These are phyloP conservation scores for Soucietia sequanensis DNA, from an alignment of 805 yeast genomes.

Conservation along the genomic window DNA sequence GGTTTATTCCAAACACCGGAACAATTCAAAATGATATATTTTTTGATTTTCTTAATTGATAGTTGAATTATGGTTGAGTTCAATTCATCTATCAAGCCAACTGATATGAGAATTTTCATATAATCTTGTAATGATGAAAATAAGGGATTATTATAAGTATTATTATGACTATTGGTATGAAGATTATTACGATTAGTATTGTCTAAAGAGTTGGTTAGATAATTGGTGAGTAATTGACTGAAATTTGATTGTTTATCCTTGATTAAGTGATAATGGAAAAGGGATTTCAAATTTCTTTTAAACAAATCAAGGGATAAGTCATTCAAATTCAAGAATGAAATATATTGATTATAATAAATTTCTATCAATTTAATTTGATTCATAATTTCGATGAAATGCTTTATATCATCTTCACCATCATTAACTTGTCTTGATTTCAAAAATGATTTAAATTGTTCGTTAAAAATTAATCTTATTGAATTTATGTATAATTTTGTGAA, in stretches of 20 bases:
- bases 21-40: conserved; percentile 27
- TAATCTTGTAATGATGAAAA: conserved; percentile 15
- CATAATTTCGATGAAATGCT: conserved; percentile 9
- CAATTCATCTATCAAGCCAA: conserved; percentile 20
- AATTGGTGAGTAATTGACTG: conserved; percentile 4
- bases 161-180: conserved; percentile 1
- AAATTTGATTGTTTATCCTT: conserved; percentile 4
- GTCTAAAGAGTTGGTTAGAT: conserved; percentile 6
- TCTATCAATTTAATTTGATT: conserved; percentile 16
- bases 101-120: conserved; percentile 14
- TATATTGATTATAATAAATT: conserved; percentile 21
- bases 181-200: conserved; percentile 2
- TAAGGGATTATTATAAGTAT: conserved; percentile 3
- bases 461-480: conserved; percentile 19
- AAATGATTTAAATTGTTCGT: background rate
- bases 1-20: conserved; percentile 39
- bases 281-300: conserved; percentile 26
- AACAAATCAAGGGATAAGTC: conserved; percentile 19
- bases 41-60: conserved; percentile 34
- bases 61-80: conserved; percentile 33
- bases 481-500: conserved; percentile 33
- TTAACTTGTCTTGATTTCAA: background rate
- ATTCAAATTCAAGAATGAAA: conserved; percentile 22
- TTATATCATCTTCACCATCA: background rate
- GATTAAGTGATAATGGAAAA: conserved; percentile 20